Percentiles rank a stretch among this genome's conserved stretches.
Conservation (phyloP, 257 asterid species). For the Ligustrum vulgare region DNA sequence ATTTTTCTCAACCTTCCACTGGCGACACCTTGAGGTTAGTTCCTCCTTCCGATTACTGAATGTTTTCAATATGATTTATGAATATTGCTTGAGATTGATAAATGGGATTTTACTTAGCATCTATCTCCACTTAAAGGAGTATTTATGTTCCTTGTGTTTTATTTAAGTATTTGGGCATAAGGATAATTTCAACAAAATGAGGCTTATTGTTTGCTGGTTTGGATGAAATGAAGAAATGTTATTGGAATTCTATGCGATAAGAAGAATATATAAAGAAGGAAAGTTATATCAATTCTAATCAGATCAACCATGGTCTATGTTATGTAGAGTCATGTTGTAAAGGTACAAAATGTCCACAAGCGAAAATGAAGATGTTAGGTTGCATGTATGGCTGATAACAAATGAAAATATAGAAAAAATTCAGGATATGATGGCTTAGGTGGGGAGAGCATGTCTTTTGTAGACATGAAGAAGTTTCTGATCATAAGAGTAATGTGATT, state of each 20-base stretch:
- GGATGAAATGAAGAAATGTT: neutral
- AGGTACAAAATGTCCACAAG: neutral
- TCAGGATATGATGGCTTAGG: neutral
- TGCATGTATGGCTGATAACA: neutral
- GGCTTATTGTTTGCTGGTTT: no score
- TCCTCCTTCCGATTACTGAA: no score
- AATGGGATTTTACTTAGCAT: no score
- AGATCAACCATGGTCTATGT: neutral
- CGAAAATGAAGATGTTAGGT: neutral
- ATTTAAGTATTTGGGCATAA: no score
- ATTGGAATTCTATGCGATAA: neutral
- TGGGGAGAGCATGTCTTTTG: neutral
- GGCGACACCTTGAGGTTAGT: no score
- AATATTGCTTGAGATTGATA: no score
- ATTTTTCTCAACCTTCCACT: no score
- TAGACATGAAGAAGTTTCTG: neutral
- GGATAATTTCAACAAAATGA: no score
- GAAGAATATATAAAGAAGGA: neutral
- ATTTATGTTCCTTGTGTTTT: no score
- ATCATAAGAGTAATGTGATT: neutral
- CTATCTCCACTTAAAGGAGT: no score
- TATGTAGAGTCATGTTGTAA: neutral
- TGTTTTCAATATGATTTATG: no score
- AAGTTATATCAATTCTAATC: neutral
- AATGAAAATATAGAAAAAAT: neutral